Evolutionary conservation across 768 basidiomycete genomes (phyloP).

Genomic region (Candolleomyces eurysporus): DNA sequence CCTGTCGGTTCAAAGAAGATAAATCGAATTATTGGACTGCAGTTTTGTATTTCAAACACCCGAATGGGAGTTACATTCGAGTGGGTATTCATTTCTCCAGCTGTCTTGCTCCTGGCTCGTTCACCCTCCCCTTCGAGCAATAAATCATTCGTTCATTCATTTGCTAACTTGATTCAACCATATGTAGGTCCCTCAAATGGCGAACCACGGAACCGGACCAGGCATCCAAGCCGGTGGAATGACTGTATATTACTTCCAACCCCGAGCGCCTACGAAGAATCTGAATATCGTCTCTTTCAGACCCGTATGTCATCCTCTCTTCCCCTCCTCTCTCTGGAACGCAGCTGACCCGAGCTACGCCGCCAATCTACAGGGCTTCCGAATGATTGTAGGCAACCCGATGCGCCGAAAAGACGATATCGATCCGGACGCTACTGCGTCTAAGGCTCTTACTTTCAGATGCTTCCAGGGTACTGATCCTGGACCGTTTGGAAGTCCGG

Average conservation of each 20-base stretch:
- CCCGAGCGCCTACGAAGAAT: conserved; percentile 6
- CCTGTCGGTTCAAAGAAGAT: conserved; percentile 12
- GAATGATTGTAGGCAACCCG: conserved; percentile 11
- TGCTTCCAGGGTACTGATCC: conserved; percentile 10
- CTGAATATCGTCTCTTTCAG: not conserved
- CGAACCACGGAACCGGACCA: conserved; percentile 8
- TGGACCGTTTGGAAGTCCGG: not conserved
- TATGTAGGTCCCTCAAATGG: conserved; percentile 10
- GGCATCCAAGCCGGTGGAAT: conserved; percentile 4
- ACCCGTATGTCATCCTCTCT: not conserved
- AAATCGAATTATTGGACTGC: conserved; percentile 13
- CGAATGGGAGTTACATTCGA: conserved; percentile 9
- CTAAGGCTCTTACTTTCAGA: conserved; percentile 3
- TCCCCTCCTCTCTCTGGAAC: not conserved
- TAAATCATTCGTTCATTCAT: not conserved
- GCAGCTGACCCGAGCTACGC: not conserved
- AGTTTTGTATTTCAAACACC: conserved; percentile 3
- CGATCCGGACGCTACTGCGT: not conserved
- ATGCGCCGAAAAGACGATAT: conserved; percentile 6
- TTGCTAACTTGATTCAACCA: no score
- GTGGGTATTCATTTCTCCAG: not conserved
- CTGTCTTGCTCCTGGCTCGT: no score
- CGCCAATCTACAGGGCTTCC: conserved; percentile 2
- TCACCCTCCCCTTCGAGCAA: no score
- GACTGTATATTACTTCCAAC: conserved; percentile 11